Base-by-base conservation (phyloP, 352 stramenopile genomes). In the Salisapilia sapeloensis region DNA sequence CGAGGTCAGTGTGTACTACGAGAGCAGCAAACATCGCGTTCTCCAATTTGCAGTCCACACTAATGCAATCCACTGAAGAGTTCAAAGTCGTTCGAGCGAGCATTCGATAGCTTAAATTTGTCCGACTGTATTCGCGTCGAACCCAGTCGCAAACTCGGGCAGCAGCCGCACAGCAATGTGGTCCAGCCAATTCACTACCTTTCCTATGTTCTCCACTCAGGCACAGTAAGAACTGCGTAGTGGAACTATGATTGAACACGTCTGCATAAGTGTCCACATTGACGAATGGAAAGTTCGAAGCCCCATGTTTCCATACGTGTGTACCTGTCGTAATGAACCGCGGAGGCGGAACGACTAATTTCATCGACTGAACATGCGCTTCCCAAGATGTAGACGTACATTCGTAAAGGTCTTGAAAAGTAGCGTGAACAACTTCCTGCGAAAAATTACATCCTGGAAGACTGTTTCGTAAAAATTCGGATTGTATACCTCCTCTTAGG, bases 51-150 rank as follows among this genome's bases (percentile, higher is more conserved):
- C 13, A 41, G n/a, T 39, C 34, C 3, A 40, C 38, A 12, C 31
- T 21, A 7, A 33, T 5, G 7, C 13, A 13, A 10, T 10, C 10
- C 10, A 28, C 10, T 28, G 10, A 12, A 13, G 24, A 28, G 10
- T 28, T 28, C 24, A 12, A 13, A 28, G 24, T 28, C 32, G 75
- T 59, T 0, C 64, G 60, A 9, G 62, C 11, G 3, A 85, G 46
- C 58, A 89, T 83, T 11, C 67, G 59, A 40, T 89, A 89, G 8
- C 59, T 55, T 2, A 56, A 17, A 13, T 89, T 65, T 21, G 40
- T 54, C 24, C 50, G 61, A 0, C 51, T 48, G 21, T 84, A 71
- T 20, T 33, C 36, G 4, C 54, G 40, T 34, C 65, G 53, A 0
- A 85, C 39, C 67, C 64, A 81, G 7, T 64, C 35, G 23, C 65